A percentile compares a stretch with the other conserved stretches of the same genome.
Evolutionary conservation across 257 asterid genomes (phyloP).

Genomic region (Ophiorrhiza pumila): DNA sequence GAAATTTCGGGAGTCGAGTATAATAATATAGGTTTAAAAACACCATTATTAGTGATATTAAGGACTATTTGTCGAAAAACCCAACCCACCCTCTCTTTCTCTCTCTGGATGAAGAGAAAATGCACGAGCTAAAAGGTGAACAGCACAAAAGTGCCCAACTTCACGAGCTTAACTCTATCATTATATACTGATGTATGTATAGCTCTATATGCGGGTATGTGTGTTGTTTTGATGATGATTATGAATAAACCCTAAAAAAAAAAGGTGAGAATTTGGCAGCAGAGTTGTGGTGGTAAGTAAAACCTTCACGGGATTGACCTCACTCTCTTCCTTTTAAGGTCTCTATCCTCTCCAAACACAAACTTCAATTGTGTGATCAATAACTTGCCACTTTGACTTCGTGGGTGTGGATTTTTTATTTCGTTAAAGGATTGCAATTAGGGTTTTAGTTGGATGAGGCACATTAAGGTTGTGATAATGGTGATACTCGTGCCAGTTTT

Average conservation of each 20-base stretch:
- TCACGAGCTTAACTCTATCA: slow-evolving; percentile 19
- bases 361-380: slow-evolving; percentile 18
- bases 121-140: slow-evolving; percentile 3
- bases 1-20: background rate
- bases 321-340: background rate
- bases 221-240: slow-evolving; percentile 3
- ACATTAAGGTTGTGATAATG: background rate
- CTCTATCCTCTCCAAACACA: slow-evolving; percentile 11
- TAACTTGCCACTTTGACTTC: slow-evolving; percentile 10
- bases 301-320: slow-evolving; percentile 23
- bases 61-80: no score
- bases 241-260: slow-evolving; percentile 2
- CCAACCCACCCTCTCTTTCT: background rate
- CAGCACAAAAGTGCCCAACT: slow-evolving; percentile 15
- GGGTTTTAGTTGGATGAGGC: slow-evolving; percentile 10
- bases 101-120: background rate
- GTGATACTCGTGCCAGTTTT: background rate
- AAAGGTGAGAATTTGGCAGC: slow-evolving; percentile 17
- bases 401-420: background rate
- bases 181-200: background rate
- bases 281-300: slow-evolving; percentile 9
- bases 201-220: background rate
- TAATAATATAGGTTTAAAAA: no score
- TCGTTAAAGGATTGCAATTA: background rate
- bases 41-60: no score